Evolutionary conservation across 129 eudicot species (phyloP).

Genomic region (Erigeron canadensis): DNA sequence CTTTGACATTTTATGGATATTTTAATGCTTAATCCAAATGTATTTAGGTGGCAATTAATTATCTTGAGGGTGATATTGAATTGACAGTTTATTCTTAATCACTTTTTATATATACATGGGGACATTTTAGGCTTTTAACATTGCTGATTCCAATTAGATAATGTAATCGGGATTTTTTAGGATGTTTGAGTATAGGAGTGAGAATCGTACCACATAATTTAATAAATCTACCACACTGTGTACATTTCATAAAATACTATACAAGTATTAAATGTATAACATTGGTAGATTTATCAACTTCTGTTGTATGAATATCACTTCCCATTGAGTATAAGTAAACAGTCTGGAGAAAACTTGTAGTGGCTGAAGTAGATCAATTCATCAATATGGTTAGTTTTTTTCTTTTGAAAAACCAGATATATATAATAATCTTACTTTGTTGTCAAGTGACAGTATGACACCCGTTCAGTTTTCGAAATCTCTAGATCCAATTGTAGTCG

Average conservation of each 20-base stretch:
- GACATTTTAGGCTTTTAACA: background rate
- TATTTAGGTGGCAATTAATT: background rate
- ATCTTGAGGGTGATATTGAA: background rate
- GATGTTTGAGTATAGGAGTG: constrained; percentile 10
- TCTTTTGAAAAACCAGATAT: background rate
- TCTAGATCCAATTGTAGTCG: background rate
- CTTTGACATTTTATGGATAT: constrained; percentile 9
- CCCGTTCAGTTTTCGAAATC: background rate
- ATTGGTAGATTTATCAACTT: no score
- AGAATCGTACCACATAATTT: no score
- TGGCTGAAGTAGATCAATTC: no score
- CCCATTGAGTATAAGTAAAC: no score
- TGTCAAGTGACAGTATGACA: constrained; percentile 1
- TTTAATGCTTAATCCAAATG: constrained; percentile 6
- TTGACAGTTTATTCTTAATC: background rate
- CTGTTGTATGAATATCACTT: no score
- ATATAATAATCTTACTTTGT: background rate
- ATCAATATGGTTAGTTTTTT: background rate
- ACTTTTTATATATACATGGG: background rate
- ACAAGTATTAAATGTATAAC: no score
- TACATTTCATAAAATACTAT: no score
- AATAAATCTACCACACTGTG: no score
- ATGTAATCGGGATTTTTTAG: background rate
- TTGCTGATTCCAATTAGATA: background rate
- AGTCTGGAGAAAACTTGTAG: background rate